These are phyloP conservation scores for Eimeria maxima DNA, from an alignment of 169 alveolate genomes.

Conservation along the genomic window DNA sequence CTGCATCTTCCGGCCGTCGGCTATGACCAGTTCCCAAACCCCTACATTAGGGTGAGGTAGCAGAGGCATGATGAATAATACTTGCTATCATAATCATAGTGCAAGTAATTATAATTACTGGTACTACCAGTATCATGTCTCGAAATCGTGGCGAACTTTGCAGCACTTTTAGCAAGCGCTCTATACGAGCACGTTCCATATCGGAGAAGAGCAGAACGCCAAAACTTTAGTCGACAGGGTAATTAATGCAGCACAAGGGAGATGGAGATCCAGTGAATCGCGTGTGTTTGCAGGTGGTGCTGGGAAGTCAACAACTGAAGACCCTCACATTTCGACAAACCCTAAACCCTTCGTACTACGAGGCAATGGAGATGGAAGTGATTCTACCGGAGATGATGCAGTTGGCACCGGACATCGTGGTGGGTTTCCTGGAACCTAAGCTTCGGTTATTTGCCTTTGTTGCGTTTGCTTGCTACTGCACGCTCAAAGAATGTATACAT, in stretches of 20 bases:
- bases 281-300: conserved; percentile 87
- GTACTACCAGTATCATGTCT: neutral
- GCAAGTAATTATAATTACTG: no score
- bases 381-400: conserved; percentile 91
- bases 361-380: conserved; percentile 92
- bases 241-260: neutral
- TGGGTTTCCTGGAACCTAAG: conserved; percentile 74
- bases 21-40: conserved; percentile 87
- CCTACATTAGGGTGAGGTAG: conserved; percentile 82
- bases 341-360: conserved; percentile 92
- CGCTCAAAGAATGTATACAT: neutral
- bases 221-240: neutral
- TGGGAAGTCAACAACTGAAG: conserved; percentile 91
- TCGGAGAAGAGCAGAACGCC: neutral
- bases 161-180: neutral
- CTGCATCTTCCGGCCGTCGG: conserved; percentile 92
- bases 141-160: neutral
- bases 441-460: neutral
- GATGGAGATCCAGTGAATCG: neutral
- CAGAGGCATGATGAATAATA: neutral
- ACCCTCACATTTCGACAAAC: conserved; percentile 90
- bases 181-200: neutral
- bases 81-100: neutral
- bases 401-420: conserved; percentile 93
- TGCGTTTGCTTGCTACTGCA: no score